Evolutionary conservation across 164 flowering plant genomes (phyloP).

Genomic region (Tetracentron sinense): DNA sequence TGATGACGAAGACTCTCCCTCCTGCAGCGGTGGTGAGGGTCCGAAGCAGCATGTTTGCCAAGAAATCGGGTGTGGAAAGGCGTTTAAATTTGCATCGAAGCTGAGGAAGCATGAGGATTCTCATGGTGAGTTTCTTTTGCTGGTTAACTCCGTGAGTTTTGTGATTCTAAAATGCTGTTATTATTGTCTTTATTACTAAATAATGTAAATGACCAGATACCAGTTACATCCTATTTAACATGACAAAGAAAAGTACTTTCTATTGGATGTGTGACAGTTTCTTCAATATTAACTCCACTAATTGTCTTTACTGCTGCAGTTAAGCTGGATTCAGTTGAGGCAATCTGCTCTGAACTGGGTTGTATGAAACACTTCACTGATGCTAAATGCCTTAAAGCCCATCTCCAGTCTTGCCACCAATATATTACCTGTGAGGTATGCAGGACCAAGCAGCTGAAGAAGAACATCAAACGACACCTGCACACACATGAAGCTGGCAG

Average conservation of each 20-base stretch:
- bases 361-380: constrained; percentile 70
- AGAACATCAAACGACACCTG: constrained; percentile 66
- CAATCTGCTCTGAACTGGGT: constrained; percentile 66
- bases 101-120: constrained; percentile 69
- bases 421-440: constrained; percentile 64
- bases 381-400: constrained; percentile 63
- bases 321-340: constrained; percentile 63
- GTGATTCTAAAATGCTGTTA: neutral
- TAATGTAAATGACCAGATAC: neutral
- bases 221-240: neutral
- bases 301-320: constrained; percentile 38
- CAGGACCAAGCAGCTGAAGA: constrained; percentile 66
- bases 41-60: constrained; percentile 49
- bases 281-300: neutral
- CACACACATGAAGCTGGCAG: constrained; percentile 38
- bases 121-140: constrained; percentile 65
- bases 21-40: constrained; percentile 9
- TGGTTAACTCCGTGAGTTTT: neutral
- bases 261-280: constrained; percentile 3
- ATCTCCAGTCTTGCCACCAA: constrained; percentile 53
- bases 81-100: constrained; percentile 57
- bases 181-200: neutral
- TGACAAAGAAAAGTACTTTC: no score
- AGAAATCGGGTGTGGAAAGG: constrained; percentile 76
- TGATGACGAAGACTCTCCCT: constrained; percentile 24